Conservation (phyloP, 371 early-diverging fungal species). For the Coemansia sp. region DNA sequence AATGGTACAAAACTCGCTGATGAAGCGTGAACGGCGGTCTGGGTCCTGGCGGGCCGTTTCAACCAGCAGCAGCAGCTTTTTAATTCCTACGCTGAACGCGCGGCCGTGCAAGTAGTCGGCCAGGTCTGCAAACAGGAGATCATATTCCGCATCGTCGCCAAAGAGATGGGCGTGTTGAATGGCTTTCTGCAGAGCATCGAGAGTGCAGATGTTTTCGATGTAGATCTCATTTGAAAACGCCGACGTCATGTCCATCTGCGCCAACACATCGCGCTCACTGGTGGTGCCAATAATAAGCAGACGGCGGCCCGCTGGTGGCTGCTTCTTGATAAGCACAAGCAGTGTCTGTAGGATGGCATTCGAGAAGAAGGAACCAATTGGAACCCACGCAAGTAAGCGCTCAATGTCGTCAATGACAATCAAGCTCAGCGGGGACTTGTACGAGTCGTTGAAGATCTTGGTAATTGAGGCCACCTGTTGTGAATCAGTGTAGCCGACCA, state of each 20-base stretch:
- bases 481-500: constrained; percentile 94
- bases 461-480: constrained; percentile 93
- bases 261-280: constrained; percentile 71
- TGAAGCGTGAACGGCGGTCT: constrained; percentile 32
- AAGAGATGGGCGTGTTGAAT: constrained; percentile 55
- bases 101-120: constrained; percentile 56
- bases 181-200: constrained; percentile 71
- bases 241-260: constrained; percentile 84
- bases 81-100: constrained; percentile 80
- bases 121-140: constrained; percentile 52
- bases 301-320: constrained; percentile 83
- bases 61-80: constrained; percentile 82
- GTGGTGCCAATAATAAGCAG: constrained; percentile 89
- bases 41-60: constrained; percentile 60
- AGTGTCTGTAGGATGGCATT: constrained; percentile 96
- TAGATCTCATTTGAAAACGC: constrained; percentile 84
- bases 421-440: constrained; percentile 94
- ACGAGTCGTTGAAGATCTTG: constrained; percentile 95
- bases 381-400: constrained; percentile 95
- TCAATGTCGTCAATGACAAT: constrained; percentile 98
- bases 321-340: constrained; percentile 85
- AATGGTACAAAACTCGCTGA: constrained; percentile 21
- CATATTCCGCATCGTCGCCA: constrained; percentile 52
- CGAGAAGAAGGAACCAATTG: constrained; percentile 98
- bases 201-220: constrained; percentile 69